Conservation (phyloP, 257 asterid genomes). For the Mentha longifolia region DNA sequence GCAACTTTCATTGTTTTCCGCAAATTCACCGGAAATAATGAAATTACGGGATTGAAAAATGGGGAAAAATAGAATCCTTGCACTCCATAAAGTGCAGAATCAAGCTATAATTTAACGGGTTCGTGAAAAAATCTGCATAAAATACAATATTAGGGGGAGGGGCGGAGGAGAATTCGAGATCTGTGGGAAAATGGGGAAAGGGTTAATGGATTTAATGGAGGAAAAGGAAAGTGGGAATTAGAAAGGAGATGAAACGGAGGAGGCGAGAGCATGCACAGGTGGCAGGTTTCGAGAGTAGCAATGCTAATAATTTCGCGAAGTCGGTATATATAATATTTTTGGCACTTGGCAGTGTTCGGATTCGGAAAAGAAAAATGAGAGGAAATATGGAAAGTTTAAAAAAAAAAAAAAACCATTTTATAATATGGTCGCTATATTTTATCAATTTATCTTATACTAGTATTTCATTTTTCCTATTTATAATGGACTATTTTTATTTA, state of each 20-base stretch:
- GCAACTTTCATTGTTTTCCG: slow-evolving; percentile 39
- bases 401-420: too few relatives aligned
- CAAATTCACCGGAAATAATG: slow-evolving; percentile 13
- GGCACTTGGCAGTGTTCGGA: too few relatives aligned
- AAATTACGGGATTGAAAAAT: not conserved
- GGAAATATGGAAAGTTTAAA: too few relatives aligned
- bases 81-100: slow-evolving; percentile 20
- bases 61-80: not conserved
- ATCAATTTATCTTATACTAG: too few relatives aligned
- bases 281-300: slow-evolving; percentile 24
- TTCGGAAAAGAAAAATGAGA: too few relatives aligned
- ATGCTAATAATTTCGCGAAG: not conserved
- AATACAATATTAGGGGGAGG: not conserved
- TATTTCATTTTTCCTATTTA: too few relatives aligned
- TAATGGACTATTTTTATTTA: too few relatives aligned
- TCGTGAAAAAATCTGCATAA: not conserved
- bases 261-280: slow-evolving; percentile 40
- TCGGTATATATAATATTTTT: too few relatives aligned
- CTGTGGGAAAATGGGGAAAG: not conserved
- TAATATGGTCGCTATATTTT: too few relatives aligned
- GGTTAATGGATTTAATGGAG: slow-evolving; percentile 25
- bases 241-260: not conserved
- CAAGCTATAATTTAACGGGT: not conserved
- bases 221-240: slow-evolving; percentile 8
- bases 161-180: not conserved